phyloP scores from a whole-genome alignment of 495 filamentous ascomycete species.

The Neurospora sp. region DNA sequence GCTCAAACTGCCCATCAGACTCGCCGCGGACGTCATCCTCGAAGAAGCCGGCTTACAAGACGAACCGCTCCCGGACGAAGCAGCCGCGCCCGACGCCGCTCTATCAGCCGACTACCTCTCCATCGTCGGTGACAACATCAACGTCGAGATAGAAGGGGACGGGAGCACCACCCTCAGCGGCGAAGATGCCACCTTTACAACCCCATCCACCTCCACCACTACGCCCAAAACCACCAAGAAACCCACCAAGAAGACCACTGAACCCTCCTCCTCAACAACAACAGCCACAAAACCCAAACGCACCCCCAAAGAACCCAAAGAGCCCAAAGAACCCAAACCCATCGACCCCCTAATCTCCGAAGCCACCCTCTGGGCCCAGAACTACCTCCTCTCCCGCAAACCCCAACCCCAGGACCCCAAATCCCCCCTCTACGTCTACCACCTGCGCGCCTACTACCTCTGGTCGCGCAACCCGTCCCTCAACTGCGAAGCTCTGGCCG shows the following conservation, averaged over 20 bases:
- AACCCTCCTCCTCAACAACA: background rate
- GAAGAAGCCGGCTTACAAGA: slow-evolving; percentile 19
- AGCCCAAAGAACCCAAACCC: background rate
- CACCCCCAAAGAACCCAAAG: background rate
- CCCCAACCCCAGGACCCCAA: background rate
- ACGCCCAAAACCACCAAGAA: slow-evolving; percentile 3
- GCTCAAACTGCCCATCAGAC: slow-evolving; percentile 47
- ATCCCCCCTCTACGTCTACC: slow-evolving; percentile 9
- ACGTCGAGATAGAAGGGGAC: slow-evolving; percentile 7
- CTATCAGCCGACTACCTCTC: slow-evolving; percentile 12
- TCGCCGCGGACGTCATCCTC: slow-evolving; percentile 28
- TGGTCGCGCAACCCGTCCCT: slow-evolving; percentile 45
- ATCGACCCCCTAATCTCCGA: slow-evolving; percentile 26
- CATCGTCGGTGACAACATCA: slow-evolving; percentile 3
- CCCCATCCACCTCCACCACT: slow-evolving; percentile 1
- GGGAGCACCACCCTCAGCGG: background rate
- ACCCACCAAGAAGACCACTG: slow-evolving; percentile 1
- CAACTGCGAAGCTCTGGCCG: slow-evolving; percentile 33
- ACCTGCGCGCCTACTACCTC: slow-evolving; percentile 50
- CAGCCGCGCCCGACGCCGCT: background rate
- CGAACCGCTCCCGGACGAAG: slow-evolving; percentile 1
- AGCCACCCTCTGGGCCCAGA: slow-evolving; percentile 22
- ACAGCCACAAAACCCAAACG: background rate
- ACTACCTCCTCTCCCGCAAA: slow-evolving; percentile 14
- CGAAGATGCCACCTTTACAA: slow-evolving; percentile 1